A percentile compares a stretch with the other conserved stretches of the same genome.
These are phyloP conservation scores for Melanomma pulvis-pyrius DNA, from an alignment of 495 filamentous ascomycete genomes.

Conservation along the genomic window DNA sequence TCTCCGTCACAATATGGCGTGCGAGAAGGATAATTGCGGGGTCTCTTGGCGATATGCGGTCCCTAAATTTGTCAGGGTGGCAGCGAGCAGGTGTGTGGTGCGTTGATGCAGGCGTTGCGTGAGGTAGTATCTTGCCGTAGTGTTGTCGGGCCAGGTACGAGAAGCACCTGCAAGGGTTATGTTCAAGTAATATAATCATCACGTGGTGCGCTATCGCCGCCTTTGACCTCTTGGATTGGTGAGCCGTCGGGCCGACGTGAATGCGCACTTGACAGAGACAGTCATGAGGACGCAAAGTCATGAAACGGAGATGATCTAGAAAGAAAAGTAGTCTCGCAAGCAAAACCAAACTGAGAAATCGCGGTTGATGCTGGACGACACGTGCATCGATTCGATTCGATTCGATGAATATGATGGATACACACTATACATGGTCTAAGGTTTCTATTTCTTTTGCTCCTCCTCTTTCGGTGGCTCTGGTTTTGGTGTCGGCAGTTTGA, in stretches of 20 bases:
- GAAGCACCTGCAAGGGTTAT: neutral
- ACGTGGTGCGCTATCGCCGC: too few relatives aligned
- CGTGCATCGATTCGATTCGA: conserved; percentile 17
- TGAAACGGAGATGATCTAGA: neutral
- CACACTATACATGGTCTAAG: conserved; percentile 33
- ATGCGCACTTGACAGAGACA: too few relatives aligned
- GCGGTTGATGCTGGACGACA: neutral
- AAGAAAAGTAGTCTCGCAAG: neutral
- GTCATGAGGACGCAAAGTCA: neutral
- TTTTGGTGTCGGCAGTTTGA: conserved; percentile 93
- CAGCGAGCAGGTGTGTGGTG: neutral
- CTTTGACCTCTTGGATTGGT: too few relatives aligned
- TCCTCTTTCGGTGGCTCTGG: conserved; percentile 83
- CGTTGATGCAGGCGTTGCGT: neutral
- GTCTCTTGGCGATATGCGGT: neutral
- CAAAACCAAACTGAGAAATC: neutral
- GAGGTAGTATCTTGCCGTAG: neutral
- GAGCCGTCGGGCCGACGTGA: neutral
- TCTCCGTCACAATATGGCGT: neutral
- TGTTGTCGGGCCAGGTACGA: neutral
- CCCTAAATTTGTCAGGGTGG: neutral
- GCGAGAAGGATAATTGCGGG: conserved; percentile 1
- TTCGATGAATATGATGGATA: conserved; percentile 40
- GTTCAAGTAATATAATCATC: neutral
- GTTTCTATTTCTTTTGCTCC: conserved; percentile 83